These are phyloP conservation scores for Pseudogymnoascus sp. DNA, from an alignment of 2,329 filamentous ascomycete species.

Conservation along the genomic window DNA sequence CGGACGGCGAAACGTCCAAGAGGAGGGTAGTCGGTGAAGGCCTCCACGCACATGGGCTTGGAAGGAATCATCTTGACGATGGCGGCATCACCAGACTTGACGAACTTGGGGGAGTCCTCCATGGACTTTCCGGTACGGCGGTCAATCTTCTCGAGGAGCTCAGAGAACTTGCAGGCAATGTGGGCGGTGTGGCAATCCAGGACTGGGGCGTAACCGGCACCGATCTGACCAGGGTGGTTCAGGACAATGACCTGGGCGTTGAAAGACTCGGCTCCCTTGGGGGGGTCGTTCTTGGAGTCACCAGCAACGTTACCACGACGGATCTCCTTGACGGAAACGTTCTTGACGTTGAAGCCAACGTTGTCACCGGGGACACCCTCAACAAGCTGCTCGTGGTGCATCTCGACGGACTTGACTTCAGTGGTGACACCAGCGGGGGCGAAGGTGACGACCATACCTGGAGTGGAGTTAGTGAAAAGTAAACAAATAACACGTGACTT, in stretches of 20 bases:
- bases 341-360: constrained; percentile 99
- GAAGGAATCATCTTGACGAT: constrained; percentile 99
- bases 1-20: constrained; percentile 99
- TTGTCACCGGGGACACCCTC: constrained; percentile 99
- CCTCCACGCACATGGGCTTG: constrained; percentile 99
- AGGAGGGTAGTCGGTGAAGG: constrained; percentile 99
- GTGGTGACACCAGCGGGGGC: constrained; percentile 98
- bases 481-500: constrained; percentile 51
- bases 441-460: constrained; percentile 93
- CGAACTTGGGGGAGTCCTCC: constrained; percentile 92
- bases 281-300: constrained; percentile 99
- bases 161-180: constrained; percentile 99
- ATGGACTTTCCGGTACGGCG: constrained; percentile 98
- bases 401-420: constrained; percentile 99
- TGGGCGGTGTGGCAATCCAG: constrained; percentile 99
- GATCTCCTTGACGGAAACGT: constrained; percentile 99
- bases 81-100: constrained; percentile 99
- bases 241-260: constrained; percentile 99
- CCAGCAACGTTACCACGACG: constrained; percentile 99
- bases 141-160: constrained; percentile 99
- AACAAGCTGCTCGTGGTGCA: constrained; percentile 98
- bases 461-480: constrained; percentile 21
- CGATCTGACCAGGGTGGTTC: constrained; percentile 99
- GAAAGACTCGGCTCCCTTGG: constrained; percentile 82
- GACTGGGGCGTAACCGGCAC: constrained; percentile 97